Base-by-base conservation (phyloP, 257 asterid species). In the Petunia secreta region DNA sequence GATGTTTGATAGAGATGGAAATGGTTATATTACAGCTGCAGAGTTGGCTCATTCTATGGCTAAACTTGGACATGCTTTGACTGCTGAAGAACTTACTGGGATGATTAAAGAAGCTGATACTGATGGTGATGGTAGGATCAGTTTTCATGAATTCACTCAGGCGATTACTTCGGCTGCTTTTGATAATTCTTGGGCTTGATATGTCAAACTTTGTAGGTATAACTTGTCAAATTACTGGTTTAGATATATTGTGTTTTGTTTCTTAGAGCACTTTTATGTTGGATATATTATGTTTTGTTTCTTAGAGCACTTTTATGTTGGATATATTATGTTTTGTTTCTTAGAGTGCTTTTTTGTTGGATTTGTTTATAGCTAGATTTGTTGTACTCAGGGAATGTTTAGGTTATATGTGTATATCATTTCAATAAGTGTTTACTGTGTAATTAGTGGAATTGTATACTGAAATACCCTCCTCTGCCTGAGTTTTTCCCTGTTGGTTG, bases 11-110 rank as follows among this genome's bases (percentile, higher is more conserved):
- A 86, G 97, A 15, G 98, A 94, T n/a, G 98, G 97, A 8, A 91
- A 93, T 67, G 98, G 97, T 0, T 94, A 79, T 71, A 92, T 94
- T 43, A 94, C 98, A 13, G 97, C 97, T 53, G 97, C 97, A 0
- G 97, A 94, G 87, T 87, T 94, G 89, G 98, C 97, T 34, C 98
- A 91, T 86, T 94, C 98, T 8, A 94, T 94, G 98, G 98, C 98
- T 0, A 89, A 88, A 86, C 95, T 92, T 4, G 97, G 97, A 8
- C 98, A 94, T 85, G 92, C 98, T 41, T 88, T 92, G 86, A 92
- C 97, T 8, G 98, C 91, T 0, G 98, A 88, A 85, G 98, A 94
- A 82, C 89, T 94, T 46, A 94, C 98, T 2, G 98, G 93, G 83
- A 92, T 94, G 97, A 94, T 94, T 52, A 89, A 82, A 83, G 98